Evolutionary conservation across 2,329 filamentous ascomycete genomes (phyloP).

Genomic region (Apiospora hydei): DNA sequence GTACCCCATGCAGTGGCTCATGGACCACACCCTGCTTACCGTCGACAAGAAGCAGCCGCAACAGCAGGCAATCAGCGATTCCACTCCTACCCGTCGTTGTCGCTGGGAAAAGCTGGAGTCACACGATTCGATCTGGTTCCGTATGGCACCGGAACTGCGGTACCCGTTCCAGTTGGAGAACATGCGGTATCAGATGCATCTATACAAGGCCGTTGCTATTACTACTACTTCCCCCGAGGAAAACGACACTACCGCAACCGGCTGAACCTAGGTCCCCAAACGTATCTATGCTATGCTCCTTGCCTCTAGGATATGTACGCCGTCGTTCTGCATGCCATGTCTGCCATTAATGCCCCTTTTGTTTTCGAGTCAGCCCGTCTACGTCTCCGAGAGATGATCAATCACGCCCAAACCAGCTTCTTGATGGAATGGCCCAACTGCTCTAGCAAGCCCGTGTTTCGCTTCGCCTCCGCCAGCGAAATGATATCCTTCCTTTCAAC

Average conservation of each 20-base stretch:
- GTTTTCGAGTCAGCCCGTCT: neutral
- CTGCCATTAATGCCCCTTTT: neutral
- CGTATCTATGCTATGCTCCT: slow-evolving; percentile 6
- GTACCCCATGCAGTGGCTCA: slow-evolving; percentile 94
- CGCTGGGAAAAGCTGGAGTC: slow-evolving; percentile 78
- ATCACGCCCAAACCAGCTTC: slow-evolving; percentile 84
- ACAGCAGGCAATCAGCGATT: slow-evolving; percentile 19
- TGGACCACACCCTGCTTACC: slow-evolving; percentile 78
- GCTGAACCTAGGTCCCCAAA: slow-evolving; percentile 1
- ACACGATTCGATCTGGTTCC: slow-evolving; percentile 86
- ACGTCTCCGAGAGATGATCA: neutral
- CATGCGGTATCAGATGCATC: slow-evolving; percentile 92
- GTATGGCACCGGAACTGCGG: slow-evolving; percentile 68
- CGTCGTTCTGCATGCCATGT: slow-evolving; percentile 4
- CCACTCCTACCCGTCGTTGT: slow-evolving; percentile 30
- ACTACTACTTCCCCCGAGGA: slow-evolving; percentile 2
- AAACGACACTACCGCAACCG: neutral
- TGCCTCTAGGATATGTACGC: slow-evolving; percentile 15
- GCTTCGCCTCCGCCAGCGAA: slow-evolving; percentile 82
- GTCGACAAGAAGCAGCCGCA: neutral
- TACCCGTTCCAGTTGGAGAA: slow-evolving; percentile 92
- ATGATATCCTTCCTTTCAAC: slow-evolving; percentile 76
- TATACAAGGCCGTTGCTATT: slow-evolving; percentile 63
- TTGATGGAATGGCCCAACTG: slow-evolving; percentile 89
- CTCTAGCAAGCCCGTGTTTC: slow-evolving; percentile 85